Base-by-base conservation (phyloP, 805 yeast genomes). In the Candida ponderosae region DNA sequence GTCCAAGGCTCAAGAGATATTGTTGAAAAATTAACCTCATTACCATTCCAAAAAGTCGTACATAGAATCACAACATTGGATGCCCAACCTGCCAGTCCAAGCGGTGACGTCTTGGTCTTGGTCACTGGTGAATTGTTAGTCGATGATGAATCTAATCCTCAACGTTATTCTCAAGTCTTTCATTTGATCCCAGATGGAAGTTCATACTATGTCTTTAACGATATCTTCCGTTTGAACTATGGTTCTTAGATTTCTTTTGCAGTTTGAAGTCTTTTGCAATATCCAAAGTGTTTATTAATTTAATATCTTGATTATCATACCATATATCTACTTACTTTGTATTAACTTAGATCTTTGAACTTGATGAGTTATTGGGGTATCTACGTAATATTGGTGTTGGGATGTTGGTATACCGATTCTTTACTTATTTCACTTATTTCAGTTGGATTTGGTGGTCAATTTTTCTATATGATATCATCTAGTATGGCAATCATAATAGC, bases 131-230 rank as follows among this genome's bases (percentile, higher is more conserved):
- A 86, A 63, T 74, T 93, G 48, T 65, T 88, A 53, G 65, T 71
- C 46, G 98, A 93, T 60, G 97, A 90, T 46, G 97, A 93, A 70
- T 84, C 80, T 59, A 88, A 87, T 63, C 78, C 97, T 40, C 97
- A 90, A 66, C 81, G 96, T 66, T 93, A 89, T 68, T 86, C 97
- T 24, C 98, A 93, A 68, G 95, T 87, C 34, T 93, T 93, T 79
- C 97, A 93, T 61, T 77, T 93, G 67, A 81, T 88, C 45, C 97
- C 96, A 47, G 98, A 93, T 41, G 86, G 82, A 36, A 76, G 74
- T 57, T 82, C 94, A 24, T 93, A 89, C 73, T 93, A 79, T 57
- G 97, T 93, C 42, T 84, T 87, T 68, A 93, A 93, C 66, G 98
- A 93, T 60, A 86, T 93, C 49, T 93, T 93, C 79, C 85, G 97